Conservation (phyloP, 202 grass and related monocot species). For the Carex arenaria region DNA sequence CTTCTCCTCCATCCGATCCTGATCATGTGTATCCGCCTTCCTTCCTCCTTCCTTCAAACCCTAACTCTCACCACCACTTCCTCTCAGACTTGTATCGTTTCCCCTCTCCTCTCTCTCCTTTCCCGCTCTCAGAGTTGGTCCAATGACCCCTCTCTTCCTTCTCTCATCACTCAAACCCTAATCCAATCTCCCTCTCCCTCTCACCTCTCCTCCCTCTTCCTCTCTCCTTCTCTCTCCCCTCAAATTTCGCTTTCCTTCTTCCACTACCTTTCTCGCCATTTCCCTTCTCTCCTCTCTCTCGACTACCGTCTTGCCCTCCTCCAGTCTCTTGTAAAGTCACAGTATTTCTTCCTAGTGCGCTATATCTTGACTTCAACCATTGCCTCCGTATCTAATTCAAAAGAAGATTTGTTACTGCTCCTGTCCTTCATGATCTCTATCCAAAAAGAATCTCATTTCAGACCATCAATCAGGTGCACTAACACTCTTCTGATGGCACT, state of each 20-base stretch:
- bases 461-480: conserved; percentile 52
- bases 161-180: conserved; percentile 19
- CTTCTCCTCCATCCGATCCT: background rate
- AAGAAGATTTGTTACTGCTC: background rate
- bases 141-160: conserved; percentile 18
- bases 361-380: conserved; percentile 24
- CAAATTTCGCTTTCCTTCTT: conserved; percentile 24
- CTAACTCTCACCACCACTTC: conserved; percentile 23
- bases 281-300: conserved; percentile 26
- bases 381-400: conserved; percentile 7
- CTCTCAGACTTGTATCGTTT: conserved; percentile 17
- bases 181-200: conserved; percentile 11
- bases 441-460: conserved; percentile 10
- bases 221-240: conserved; percentile 15
- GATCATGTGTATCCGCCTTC: conserved; percentile 15
- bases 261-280: conserved; percentile 9
- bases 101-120: conserved; percentile 36
- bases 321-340: conserved; percentile 9
- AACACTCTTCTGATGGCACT: conserved; percentile 72
- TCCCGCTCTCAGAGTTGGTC: conserved; percentile 17
- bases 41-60: conserved; percentile 32
- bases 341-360: background rate
- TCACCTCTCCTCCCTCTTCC: conserved; percentile 20
- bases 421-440: conserved; percentile 19
- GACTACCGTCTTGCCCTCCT: conserved; percentile 22